Percentiles rank a stretch among this genome's conserved stretches.
phyloP scores from a whole-genome alignment of 768 basidiomycete genomes.

The Rhodotorula sphaerocarpa region DNA sequence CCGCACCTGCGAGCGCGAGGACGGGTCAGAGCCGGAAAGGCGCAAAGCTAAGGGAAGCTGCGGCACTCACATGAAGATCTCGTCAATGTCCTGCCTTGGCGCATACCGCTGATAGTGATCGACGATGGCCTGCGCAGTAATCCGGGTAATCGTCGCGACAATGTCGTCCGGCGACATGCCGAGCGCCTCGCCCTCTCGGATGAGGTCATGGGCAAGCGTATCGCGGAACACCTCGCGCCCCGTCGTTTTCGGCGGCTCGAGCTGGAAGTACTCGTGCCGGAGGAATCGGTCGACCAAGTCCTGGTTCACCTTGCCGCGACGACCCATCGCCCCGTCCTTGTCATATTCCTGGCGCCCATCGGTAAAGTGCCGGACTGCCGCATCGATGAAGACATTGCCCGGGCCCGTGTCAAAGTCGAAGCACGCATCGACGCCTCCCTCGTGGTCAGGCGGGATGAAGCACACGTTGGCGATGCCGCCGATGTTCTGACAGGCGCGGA shows the following conservation, averaged over 20 bases:
- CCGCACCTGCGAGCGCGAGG: constrained; percentile 21
- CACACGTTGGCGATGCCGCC: constrained; percentile 38
- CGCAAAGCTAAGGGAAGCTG: no score
- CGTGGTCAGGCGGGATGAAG: constrained; percentile 34
- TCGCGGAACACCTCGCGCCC: constrained; percentile 36
- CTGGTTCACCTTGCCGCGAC: constrained; percentile 35
- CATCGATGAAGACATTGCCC: constrained; percentile 39
- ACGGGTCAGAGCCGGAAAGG: no score
- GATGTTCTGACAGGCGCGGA: constrained; percentile 38
- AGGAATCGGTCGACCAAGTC: constrained; percentile 36
- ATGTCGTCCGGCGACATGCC: constrained; percentile 33
- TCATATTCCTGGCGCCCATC: constrained; percentile 35
- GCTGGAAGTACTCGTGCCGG: constrained; percentile 28
- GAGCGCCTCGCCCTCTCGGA: constrained; percentile 21
- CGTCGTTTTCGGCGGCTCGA: constrained; percentile 36
- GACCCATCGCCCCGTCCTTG: constrained; percentile 35
- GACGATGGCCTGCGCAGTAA: constrained; percentile 37
- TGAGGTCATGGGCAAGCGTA: constrained; percentile 33
- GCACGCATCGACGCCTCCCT: constrained; percentile 19
- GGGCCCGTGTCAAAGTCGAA: constrained; percentile 39
- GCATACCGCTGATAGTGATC: constrained; percentile 38
- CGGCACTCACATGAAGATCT: constrained; percentile 39
- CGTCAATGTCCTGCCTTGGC: constrained; percentile 37
- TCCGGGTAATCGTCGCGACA: constrained; percentile 36
- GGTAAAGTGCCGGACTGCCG: constrained; percentile 34